Conservation (phyloP, 225 moss, liverwort and hornwort genomes). For the Physcomitrellopsis africana region DNA sequence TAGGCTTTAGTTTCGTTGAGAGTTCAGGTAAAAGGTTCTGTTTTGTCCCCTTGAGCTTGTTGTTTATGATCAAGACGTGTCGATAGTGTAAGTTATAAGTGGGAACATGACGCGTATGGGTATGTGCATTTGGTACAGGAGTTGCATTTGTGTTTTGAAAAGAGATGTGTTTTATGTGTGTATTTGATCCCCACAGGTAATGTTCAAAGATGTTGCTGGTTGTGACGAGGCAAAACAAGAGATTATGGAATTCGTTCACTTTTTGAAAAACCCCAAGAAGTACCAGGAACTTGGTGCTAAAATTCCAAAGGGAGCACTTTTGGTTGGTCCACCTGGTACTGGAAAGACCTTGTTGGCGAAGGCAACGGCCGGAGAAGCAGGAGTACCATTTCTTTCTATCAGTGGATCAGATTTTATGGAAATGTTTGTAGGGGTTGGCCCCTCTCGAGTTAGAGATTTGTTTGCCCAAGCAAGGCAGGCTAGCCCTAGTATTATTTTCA, state of each 20-base stretch:
- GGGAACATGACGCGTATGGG: no score
- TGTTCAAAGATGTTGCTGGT: constrained; percentile 99
- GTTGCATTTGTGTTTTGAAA: neutral
- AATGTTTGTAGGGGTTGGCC: constrained; percentile 99
- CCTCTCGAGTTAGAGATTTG: constrained; percentile 95
- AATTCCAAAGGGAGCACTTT: constrained; percentile 96
- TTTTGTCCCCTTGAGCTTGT: neutral
- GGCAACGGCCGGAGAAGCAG: constrained; percentile 98
- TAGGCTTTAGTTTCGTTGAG: constrained; percentile 6
- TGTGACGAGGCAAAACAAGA: constrained; percentile 99
- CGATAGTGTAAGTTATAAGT: neutral
- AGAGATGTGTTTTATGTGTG: neutral
- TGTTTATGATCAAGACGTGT: neutral
- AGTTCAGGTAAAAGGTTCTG: neutral
- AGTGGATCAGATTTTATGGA: constrained; percentile 99
- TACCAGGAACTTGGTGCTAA: constrained; percentile 97
- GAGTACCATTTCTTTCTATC: constrained; percentile 96
- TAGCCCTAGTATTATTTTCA: constrained; percentile 98
- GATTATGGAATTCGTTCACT: constrained; percentile 99
- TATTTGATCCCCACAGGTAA: constrained; percentile 59
- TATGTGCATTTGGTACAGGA: no score
- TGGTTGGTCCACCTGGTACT: constrained; percentile 98
- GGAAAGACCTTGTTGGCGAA: constrained; percentile 95
- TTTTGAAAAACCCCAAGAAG: constrained; percentile 95
- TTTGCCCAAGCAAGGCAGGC: constrained; percentile 99